Percentiles rank a stretch among this genome's conserved stretches.
Conservation (phyloP, 2,329 filamentous ascomycete genomes). For the Neophaeococcomyces aloes region DNA sequence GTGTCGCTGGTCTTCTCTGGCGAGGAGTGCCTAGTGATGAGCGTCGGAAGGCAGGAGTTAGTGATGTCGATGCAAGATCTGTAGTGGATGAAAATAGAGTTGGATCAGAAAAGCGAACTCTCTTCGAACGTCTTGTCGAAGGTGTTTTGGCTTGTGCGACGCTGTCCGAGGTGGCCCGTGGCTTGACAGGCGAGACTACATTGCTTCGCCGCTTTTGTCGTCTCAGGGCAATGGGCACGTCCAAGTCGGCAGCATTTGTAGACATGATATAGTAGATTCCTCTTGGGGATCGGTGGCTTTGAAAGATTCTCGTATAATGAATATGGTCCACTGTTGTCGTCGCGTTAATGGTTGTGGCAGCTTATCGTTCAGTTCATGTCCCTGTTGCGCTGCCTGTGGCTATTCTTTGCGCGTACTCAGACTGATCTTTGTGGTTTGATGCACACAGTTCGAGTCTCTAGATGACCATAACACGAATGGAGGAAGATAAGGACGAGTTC, state of each 20-base stretch:
- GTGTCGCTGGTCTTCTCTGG: constrained; percentile 16
- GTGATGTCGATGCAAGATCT: constrained; percentile 28
- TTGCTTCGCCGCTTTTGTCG: constrained; percentile 16
- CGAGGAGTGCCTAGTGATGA: constrained; percentile 27
- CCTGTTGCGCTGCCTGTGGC: no score
- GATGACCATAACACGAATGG: no score
- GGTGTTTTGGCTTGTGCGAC: constrained; percentile 14
- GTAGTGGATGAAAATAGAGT: constrained; percentile 19
- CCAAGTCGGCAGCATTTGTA: neutral
- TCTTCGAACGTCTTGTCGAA: constrained; percentile 26
- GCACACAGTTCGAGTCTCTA: no score
- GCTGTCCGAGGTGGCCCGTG: constrained; percentile 2
- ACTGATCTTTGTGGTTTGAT: no score
- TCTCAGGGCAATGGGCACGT: constrained; percentile 10
- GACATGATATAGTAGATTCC: neutral
- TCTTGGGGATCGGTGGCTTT: no score
- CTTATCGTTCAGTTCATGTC: no score
- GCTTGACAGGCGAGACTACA: constrained; percentile 17
- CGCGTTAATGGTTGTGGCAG: no score
- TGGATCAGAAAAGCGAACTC: constrained; percentile 38
- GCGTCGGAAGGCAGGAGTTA: constrained; percentile 35
- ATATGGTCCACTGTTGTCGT: no score
- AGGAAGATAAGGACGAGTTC: no score
- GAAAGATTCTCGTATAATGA: no score
- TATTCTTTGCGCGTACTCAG: no score